Conservation (phyloP, 177 flowering plant genomes). For the Vitis hybrid region DNA sequence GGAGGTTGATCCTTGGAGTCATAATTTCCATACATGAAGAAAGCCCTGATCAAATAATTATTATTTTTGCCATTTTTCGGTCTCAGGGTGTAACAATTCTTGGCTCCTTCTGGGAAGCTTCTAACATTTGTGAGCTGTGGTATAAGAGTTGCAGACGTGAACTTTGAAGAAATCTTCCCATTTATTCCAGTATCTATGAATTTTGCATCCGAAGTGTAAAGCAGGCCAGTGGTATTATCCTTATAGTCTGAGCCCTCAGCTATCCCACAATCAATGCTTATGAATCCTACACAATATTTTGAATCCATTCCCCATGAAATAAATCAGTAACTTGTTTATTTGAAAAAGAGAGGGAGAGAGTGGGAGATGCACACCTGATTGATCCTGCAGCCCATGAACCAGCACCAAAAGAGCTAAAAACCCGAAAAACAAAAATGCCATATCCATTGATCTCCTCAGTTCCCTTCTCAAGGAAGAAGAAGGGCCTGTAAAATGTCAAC, state of each 20-base stretch:
- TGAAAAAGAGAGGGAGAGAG: neutral
- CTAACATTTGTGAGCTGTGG: constrained; percentile 13
- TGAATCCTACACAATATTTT: constrained; percentile 20
- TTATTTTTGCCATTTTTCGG: constrained; percentile 9
- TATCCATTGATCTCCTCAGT: neutral
- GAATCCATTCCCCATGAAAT: no score
- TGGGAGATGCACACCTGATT: neutral
- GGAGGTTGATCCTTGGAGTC: constrained; percentile 17
- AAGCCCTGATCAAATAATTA: constrained; percentile 30
- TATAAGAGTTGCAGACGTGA: neutral
- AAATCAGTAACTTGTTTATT: no score
- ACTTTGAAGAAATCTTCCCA: constrained; percentile 1
- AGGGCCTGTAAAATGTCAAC: neutral
- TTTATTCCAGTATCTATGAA: constrained; percentile 25
- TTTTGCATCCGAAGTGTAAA: constrained; percentile 19
- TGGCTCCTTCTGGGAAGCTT: constrained; percentile 28
- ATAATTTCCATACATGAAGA: constrained; percentile 37
- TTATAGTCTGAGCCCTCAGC: constrained; percentile 8
- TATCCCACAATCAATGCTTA: constrained; percentile 40
- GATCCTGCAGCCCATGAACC: constrained; percentile 4
- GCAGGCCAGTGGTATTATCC: constrained; percentile 12
- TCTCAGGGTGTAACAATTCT: constrained; percentile 32
- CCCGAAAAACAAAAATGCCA: neutral
- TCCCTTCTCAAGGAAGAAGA: neutral
- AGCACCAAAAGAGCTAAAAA: neutral